Evolutionary conservation across 257 asterid species (phyloP).

Genomic region (Primulina tabacum): DNA sequence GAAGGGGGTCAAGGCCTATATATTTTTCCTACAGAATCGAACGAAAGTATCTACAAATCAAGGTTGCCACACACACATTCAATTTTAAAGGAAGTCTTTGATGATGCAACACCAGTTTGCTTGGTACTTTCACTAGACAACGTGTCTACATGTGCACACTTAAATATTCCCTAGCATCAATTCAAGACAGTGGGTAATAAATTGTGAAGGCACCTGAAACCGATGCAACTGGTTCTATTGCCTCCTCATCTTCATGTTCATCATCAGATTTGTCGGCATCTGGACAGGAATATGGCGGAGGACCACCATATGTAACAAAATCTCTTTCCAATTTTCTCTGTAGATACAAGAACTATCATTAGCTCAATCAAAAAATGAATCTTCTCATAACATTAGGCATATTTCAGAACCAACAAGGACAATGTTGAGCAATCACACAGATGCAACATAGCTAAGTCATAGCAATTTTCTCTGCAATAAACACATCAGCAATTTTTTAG

Average conservation of each 20-base stretch:
- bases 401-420: neutral
- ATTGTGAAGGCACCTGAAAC: slow-evolving; percentile 56
- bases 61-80: neutral
- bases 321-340: slow-evolving; percentile 87
- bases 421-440: neutral
- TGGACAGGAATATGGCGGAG: slow-evolving; percentile 46
- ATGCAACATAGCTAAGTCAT: neutral
- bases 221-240: slow-evolving; percentile 43
- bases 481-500: neutral
- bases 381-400: neutral
- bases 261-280: slow-evolving; percentile 40
- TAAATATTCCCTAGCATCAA: neutral
- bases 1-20: too few relatives aligned
- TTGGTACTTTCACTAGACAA: neutral
- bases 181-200: neutral
- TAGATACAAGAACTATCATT: slow-evolving; percentile 10
- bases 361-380: slow-evolving; percentile 12
- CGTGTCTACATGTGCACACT: neutral
- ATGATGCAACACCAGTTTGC: neutral
- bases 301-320: slow-evolving; percentile 62
- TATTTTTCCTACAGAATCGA: neutral
- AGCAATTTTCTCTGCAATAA: neutral
- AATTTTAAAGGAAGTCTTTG: neutral
- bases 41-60: neutral
- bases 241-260: slow-evolving; percentile 42